phyloP scores from a whole-genome alignment of 257 asterid genomes.

The Handroanthus guayacan region DNA sequence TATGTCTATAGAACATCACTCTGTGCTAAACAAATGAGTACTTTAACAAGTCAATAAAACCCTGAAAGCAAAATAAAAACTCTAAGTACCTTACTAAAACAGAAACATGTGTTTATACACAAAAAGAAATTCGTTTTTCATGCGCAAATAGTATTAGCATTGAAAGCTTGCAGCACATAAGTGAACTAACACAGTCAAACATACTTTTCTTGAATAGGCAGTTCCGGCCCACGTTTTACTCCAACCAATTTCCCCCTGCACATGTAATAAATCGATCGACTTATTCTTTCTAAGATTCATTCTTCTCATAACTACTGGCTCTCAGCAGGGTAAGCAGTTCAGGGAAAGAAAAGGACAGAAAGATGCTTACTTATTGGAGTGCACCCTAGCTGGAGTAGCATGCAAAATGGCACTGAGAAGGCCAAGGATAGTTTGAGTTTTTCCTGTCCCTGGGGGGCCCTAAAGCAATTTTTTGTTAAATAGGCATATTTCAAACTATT shows the following conservation, averaged over 20 bases:
- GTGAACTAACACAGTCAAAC: slow-evolving; percentile 40
- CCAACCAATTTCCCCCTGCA: slow-evolving; percentile 62
- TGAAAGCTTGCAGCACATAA: slow-evolving; percentile 37
- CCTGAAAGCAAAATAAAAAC: slow-evolving; percentile 19
- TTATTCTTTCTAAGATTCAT: slow-evolving; percentile 7
- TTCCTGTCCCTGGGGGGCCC: slow-evolving; percentile 99
- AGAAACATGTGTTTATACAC: not conserved
- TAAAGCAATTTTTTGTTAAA: slow-evolving; percentile 52
- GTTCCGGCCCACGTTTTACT: slow-evolving; percentile 67
- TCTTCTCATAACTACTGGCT: slow-evolving; percentile 22
- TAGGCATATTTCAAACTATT: slow-evolving; percentile 23
- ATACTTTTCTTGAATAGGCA: slow-evolving; percentile 76
- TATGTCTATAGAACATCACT: slow-evolving; percentile 16
- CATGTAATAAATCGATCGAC: slow-evolving; percentile 31
- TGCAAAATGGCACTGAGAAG: slow-evolving; percentile 93
- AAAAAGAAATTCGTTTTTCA: slow-evolving; percentile 1
- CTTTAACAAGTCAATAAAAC: slow-evolving; percentile 14
- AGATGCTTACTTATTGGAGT: slow-evolving; percentile 62
- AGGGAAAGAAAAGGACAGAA: slow-evolving; percentile 16
- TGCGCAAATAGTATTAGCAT: not conserved
- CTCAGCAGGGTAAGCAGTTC: slow-evolving; percentile 30
- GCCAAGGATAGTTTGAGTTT: slow-evolving; percentile 98
- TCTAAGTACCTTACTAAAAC: slow-evolving; percentile 15
- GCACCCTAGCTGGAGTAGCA: slow-evolving; percentile 95
- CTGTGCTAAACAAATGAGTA: not conserved